These are phyloP conservation scores for Salix suchowensis DNA, from an alignment of 345 rosid genomes.

Conservation along the genomic window DNA sequence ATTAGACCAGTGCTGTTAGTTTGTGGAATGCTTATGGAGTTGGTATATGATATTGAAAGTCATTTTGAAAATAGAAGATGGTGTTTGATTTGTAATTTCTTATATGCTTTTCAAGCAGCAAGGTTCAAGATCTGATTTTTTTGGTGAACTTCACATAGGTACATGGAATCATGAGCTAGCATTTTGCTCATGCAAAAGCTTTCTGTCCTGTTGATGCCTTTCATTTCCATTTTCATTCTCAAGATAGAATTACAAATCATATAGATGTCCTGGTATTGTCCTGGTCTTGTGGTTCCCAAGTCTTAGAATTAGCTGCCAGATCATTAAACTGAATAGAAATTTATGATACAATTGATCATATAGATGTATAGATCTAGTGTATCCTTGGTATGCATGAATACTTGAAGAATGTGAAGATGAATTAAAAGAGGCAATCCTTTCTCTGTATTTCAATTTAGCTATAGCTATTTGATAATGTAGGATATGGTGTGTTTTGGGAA, in stretches of 20 bases:
- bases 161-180: not conserved
- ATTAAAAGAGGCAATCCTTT: not conserved
- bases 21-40: not conserved
- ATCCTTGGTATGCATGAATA: not conserved
- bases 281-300: not conserved
- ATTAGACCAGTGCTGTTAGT: not conserved
- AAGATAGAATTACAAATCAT: not conserved
- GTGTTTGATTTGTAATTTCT: not conserved
- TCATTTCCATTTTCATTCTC: not conserved
- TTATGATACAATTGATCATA: not conserved
- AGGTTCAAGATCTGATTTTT: not conserved
- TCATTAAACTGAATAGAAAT: not conserved
- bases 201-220: not conserved
- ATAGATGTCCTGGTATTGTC: not conserved
- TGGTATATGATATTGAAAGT: not conserved
- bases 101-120: not conserved
- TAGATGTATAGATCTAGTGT: not conserved
- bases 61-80: not conserved
- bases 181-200: not conserved
- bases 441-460: not conserved
- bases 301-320: not conserved
- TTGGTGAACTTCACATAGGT: not conserved
- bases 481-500: not conserved
- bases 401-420: not conserved
- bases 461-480: not conserved